phyloP scores from a whole-genome alignment of 495 filamentous ascomycete species.

The Xylaria intraflava region DNA sequence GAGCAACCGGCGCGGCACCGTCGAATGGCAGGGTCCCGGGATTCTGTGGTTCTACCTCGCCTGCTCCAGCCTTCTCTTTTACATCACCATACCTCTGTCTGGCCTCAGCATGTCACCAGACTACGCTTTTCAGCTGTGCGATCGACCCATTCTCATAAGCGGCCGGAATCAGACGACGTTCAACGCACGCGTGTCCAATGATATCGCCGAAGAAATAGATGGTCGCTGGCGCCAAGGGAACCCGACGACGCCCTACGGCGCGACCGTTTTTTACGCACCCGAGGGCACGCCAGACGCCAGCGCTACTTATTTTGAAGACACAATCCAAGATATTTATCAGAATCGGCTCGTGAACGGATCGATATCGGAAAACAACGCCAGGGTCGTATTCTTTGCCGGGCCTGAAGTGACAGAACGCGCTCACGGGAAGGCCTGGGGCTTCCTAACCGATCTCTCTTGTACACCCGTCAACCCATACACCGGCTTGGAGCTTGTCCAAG shows the following conservation, averaged over 20 bases:
- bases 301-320: slow-evolving; percentile 3
- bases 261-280: slow-evolving; percentile 2
- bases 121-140: not conserved
- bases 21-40: not conserved
- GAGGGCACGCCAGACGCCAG: slow-evolving; percentile 1
- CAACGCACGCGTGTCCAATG: not conserved
- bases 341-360: not conserved
- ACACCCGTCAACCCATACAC: not conserved
- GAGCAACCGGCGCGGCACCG: not conserved
- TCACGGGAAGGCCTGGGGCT: slow-evolving; percentile 1
- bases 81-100: not conserved
- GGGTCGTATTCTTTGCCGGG: not conserved
- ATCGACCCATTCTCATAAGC: not conserved
- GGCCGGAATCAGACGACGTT: slow-evolving; percentile 4
- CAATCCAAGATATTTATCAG: not conserved
- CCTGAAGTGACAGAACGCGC: not conserved
- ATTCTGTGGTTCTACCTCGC: slow-evolving; percentile 3
- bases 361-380: not conserved
- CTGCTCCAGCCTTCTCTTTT: slow-evolving; percentile 1
- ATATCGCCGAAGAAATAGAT: not conserved
- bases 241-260: not conserved
- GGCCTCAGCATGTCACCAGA: slow-evolving; percentile 2
- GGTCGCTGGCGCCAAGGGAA: not conserved
- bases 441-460: slow-evolving; percentile 2
- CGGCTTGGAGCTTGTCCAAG: not conserved